Conservation (phyloP, 352 stramenopile species). For the Blastocystis sp. region DNA sequence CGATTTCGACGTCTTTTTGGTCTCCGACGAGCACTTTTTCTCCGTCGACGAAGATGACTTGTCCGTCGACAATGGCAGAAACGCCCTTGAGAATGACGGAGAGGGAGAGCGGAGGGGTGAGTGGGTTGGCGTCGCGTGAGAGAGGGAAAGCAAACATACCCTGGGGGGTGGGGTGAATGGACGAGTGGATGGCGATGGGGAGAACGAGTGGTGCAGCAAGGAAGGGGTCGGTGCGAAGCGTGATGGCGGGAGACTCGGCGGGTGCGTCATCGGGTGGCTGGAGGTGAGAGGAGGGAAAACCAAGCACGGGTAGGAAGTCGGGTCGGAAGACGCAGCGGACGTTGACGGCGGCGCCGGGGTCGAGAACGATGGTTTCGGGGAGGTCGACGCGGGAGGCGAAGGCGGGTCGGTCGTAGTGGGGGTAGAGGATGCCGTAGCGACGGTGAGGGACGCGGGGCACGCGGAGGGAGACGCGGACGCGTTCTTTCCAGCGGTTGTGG, state of each 20-base stretch:
- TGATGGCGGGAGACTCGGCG: background rate
- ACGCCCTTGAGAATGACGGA: conserved; percentile 10
- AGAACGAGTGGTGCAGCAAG: background rate
- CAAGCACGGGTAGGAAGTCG: background rate
- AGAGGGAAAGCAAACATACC: background rate
- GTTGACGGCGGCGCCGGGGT: background rate
- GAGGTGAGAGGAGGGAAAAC: no score
- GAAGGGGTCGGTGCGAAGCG: background rate
- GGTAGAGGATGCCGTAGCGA: background rate
- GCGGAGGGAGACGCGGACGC: background rate
- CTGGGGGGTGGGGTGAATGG: background rate
- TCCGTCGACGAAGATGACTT: background rate
- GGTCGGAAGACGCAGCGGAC: background rate
- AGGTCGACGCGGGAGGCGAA: conserved; percentile 2
- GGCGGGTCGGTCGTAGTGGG: background rate
- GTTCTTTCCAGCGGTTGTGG: conserved; percentile 27
- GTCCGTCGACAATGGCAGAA: conserved; percentile 21
- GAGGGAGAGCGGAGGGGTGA: background rate
- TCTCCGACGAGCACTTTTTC: conserved; percentile 13
- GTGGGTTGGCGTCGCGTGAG: background rate
- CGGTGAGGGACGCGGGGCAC: background rate
- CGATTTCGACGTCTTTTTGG: background rate
- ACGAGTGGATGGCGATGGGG: conserved; percentile 28
- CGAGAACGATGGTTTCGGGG: conserved; percentile 20
- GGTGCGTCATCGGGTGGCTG: no score